Conservation (phyloP, 805 yeast species). For the Jamesozyma spencerorum region DNA sequence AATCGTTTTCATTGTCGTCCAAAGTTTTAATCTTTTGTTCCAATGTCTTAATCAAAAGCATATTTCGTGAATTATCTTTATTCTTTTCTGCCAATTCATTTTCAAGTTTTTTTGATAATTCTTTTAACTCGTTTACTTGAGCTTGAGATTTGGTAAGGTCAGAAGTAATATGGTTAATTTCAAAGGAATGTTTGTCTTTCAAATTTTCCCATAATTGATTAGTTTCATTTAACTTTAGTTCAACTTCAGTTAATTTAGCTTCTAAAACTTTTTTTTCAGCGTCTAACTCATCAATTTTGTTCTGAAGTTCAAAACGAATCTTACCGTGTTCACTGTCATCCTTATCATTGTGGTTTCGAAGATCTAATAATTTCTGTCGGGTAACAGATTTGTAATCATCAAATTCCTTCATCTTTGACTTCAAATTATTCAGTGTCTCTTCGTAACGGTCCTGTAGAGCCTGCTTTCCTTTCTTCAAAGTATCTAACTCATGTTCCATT, state of each 20-base stretch:
- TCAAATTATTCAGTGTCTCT: neutral
- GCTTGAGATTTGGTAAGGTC: neutral
- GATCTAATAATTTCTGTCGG: neutral
- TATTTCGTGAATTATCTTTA: slow-evolving; percentile 4
- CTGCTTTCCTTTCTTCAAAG: neutral
- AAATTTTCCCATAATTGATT: neutral
- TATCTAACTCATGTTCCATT: neutral
- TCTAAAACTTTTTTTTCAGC: neutral
- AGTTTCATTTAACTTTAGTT: neutral
- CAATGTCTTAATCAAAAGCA: neutral
- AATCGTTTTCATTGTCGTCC: neutral
- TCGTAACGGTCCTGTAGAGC: neutral
- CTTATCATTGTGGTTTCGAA: neutral
- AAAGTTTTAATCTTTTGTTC: neutral
- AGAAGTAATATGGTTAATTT: slow-evolving; percentile 1
- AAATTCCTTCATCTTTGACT: slow-evolving; percentile 1
- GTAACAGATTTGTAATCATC: neutral
- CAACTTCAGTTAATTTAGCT: neutral
- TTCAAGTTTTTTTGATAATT: neutral
- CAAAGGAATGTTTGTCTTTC: slow-evolving; percentile 1
- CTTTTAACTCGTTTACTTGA: neutral
- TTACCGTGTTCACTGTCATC: neutral
- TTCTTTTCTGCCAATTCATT: neutral
- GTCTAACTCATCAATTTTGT: neutral
- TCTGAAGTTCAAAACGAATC: no score